Conservation (phyloP, 2,329 filamentous ascomycete genomes). For the Nakataea oryzae region DNA sequence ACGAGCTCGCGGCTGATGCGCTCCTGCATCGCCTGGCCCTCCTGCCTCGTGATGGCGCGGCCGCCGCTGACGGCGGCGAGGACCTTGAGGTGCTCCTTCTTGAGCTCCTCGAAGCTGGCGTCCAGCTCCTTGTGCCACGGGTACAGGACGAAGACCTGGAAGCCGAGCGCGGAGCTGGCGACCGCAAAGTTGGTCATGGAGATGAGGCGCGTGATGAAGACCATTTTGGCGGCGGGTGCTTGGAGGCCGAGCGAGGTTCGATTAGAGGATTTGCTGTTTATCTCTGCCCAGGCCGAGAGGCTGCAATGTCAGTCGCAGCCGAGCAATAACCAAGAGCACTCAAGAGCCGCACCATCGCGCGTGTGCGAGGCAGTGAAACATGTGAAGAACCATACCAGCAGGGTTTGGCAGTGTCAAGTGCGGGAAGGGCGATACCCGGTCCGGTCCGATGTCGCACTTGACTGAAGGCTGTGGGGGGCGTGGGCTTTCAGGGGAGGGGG, state of each 20-base stretch:
- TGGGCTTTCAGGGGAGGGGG: background rate
- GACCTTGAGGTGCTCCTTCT: constrained; percentile 42
- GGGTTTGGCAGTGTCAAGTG: background rate
- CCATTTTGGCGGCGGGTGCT: background rate
- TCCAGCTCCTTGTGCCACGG: constrained; percentile 61
- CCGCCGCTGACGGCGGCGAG: constrained; percentile 12
- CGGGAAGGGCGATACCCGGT: background rate
- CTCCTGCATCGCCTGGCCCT: constrained; percentile 1
- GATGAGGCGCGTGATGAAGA: constrained; percentile 29
- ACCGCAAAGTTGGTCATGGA: constrained; percentile 57
- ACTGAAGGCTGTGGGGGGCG: background rate
- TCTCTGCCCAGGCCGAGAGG: background rate
- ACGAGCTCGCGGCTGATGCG: background rate
- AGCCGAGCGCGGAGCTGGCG: constrained; percentile 52
- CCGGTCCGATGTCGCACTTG: background rate
- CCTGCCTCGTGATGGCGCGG: background rate
- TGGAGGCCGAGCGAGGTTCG: background rate
- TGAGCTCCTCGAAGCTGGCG: constrained; percentile 47
- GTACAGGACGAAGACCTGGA: constrained; percentile 61
- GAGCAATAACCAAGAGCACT: background rate
- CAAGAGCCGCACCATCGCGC: background rate
- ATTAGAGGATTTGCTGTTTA: background rate
- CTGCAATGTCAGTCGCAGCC: background rate
- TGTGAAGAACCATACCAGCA: background rate
- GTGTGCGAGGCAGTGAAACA: background rate